Percentiles rank a stretch among this genome's conserved stretches.
phyloP scores from a whole-genome alignment of 768 basidiomycete species.

The Boletus sp. region DNA sequence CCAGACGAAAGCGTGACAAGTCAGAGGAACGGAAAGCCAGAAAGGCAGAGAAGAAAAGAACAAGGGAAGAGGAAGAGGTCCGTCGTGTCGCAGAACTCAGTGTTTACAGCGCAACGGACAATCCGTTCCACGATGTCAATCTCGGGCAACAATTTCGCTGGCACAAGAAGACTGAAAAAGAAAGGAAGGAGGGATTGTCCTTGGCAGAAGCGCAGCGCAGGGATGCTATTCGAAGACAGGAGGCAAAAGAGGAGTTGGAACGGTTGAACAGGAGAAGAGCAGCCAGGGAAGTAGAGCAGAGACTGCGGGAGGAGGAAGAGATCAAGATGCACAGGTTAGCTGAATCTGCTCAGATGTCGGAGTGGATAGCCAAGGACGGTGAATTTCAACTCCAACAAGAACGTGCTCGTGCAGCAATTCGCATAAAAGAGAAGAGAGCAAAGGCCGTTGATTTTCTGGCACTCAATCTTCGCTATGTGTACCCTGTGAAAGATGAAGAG shows the following conservation, averaged over 20 bases:
- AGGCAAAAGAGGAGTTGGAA: slow-evolving; percentile 95
- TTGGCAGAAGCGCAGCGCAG: slow-evolving; percentile 73
- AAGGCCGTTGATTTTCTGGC: slow-evolving; percentile 99
- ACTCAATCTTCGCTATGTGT: slow-evolving; percentile 91
- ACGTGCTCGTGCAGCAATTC: slow-evolving; percentile 83
- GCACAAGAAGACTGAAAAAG: slow-evolving; percentile 99
- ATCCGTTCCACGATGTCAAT: slow-evolving; percentile 97
- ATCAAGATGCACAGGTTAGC: slow-evolving; percentile 82
- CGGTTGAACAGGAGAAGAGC: slow-evolving; percentile 86
- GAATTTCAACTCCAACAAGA: slow-evolving; percentile 98
- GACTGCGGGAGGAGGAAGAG: slow-evolving; percentile 90
- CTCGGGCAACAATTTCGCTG: slow-evolving; percentile 95
- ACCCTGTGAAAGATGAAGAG: slow-evolving; percentile 68
- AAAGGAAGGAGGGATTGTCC: slow-evolving; percentile 82
- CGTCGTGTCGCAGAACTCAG: slow-evolving; percentile 92
- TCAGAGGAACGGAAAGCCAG: slow-evolving; percentile 83
- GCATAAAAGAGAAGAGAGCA: slow-evolving; percentile 93
- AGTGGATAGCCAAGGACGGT: slow-evolving; percentile 96
- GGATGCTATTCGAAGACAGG: slow-evolving; percentile 79
- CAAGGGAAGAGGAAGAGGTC: slow-evolving; percentile 84
- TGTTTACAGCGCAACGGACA: slow-evolving; percentile 94
- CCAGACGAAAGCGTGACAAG: slow-evolving; percentile 79
- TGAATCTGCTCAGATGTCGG: slow-evolving; percentile 96
- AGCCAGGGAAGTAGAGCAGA: slow-evolving; percentile 88
- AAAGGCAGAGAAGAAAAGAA: slow-evolving; percentile 84